Percentiles rank a stretch among this genome's conserved stretches.
These are phyloP conservation scores for Aspergillus texensis DNA, from an alignment of 2,329 filamentous ascomycete genomes.

Conservation along the genomic window DNA sequence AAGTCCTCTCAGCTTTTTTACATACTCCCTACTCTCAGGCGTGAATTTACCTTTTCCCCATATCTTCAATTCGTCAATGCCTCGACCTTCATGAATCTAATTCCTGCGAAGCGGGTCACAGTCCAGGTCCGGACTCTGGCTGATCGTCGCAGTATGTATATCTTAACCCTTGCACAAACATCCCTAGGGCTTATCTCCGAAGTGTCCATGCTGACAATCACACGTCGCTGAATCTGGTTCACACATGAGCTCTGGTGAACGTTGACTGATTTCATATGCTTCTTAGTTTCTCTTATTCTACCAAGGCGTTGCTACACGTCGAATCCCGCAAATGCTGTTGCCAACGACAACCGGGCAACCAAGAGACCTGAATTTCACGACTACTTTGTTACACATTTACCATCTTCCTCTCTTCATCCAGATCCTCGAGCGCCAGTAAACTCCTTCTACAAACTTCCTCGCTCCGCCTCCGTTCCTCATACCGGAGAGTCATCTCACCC, in stretches of 20 bases:
- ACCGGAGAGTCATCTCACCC: conserved; percentile 53
- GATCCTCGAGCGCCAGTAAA: conserved; percentile 69
- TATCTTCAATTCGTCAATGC: conserved; percentile 21
- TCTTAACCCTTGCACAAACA: background rate
- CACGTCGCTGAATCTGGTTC: background rate
- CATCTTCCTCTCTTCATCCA: conserved; percentile 88
- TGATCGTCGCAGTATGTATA: conserved; percentile 40
- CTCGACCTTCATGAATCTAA: conserved; percentile 42
- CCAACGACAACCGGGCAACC: conserved; percentile 12
- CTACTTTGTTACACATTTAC: conserved; percentile 95
- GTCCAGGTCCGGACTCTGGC: conserved; percentile 43
- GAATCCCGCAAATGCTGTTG: conserved; percentile 22
- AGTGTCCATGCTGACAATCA: conserved; percentile 9
- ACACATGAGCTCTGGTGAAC: background rate
- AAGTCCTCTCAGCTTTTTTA: background rate
- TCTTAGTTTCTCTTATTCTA: conserved; percentile 37
- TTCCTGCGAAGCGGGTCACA: conserved; percentile 42
- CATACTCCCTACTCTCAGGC: background rate
- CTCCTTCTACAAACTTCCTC: conserved; percentile 82
- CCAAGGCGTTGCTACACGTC: conserved; percentile 25
- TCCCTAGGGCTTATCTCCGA: conserved; percentile 20
- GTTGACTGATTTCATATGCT: background rate
- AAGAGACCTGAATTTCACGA: conserved; percentile 73
- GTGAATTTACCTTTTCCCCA: background rate
- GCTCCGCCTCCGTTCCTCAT: conserved; percentile 81